Conservation (phyloP, 2,329 filamentous ascomycete genomes). For the Xylaria sp. region DNA sequence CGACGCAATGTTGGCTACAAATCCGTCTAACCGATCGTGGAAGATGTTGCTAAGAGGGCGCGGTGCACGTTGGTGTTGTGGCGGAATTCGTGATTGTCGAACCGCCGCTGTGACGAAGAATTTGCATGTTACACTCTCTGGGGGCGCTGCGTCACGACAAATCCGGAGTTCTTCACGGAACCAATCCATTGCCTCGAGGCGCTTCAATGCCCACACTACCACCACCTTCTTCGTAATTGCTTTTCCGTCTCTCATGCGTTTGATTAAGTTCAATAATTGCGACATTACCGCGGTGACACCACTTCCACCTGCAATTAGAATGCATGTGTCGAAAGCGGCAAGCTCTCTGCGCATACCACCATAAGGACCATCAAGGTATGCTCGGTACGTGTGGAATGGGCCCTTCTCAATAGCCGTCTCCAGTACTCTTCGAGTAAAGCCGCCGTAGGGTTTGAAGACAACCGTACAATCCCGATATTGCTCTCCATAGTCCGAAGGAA, state of each 20-base stretch:
- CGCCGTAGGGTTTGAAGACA: constrained; percentile 89
- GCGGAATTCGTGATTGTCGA: constrained; percentile 47
- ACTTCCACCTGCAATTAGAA: constrained; percentile 91
- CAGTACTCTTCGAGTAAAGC: constrained; percentile 87
- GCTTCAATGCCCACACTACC: constrained; percentile 92
- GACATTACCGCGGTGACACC: constrained; percentile 94
- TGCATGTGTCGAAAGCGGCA: constrained; percentile 89
- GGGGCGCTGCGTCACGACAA: constrained; percentile 86
- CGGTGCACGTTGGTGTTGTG: constrained; percentile 50
- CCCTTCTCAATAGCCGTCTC: constrained; percentile 83
- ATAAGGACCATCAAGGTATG: constrained; percentile 92
- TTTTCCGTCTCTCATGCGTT: constrained; percentile 93
- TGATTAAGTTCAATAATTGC: constrained; percentile 91
- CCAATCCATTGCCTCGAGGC: constrained; percentile 94
- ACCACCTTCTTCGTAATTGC: constrained; percentile 89
- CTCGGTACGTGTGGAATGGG: constrained; percentile 88
- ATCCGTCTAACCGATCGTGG: constrained; percentile 86
- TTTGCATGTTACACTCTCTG: constrained; percentile 87
- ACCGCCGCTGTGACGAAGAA: constrained; percentile 90
- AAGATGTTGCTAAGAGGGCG: constrained; percentile 75
- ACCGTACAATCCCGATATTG: constrained; percentile 86
- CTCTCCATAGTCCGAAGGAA: constrained; percentile 89
- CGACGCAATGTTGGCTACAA: constrained; percentile 83
- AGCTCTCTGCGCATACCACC: constrained; percentile 91
- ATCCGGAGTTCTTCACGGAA: constrained; percentile 94